phyloP scores from a whole-genome alignment of 2,329 filamentous ascomycete genomes.

The Paracamarosporium sp. region DNA sequence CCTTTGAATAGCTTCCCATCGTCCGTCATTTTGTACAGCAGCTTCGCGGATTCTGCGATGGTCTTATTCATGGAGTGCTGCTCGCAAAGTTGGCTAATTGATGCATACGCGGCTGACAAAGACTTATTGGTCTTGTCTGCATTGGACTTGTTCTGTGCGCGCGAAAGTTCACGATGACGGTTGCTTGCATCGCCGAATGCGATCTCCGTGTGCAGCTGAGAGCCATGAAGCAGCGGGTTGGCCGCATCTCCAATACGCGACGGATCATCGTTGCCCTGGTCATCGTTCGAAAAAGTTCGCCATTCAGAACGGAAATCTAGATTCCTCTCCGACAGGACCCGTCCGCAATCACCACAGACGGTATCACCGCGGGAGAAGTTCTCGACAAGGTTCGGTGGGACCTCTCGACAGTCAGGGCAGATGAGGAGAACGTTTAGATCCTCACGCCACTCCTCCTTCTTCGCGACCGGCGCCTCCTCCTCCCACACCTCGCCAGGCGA shows the following conservation, averaged over 20 bases:
- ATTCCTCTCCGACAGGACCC: slow-evolving; percentile 88
- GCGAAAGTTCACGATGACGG: slow-evolving; percentile 76
- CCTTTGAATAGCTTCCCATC: slow-evolving; percentile 94
- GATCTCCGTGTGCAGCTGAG: slow-evolving; percentile 87
- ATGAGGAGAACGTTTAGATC: slow-evolving; percentile 86
- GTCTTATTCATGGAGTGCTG: slow-evolving; percentile 69
- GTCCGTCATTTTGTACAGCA: slow-evolving; percentile 93
- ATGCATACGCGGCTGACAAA: slow-evolving; percentile 81
- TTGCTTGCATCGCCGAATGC: slow-evolving; percentile 79
- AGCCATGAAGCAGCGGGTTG: slow-evolving; percentile 87
- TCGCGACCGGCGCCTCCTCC: slow-evolving; percentile 37
- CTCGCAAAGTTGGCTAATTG: slow-evolving; percentile 88
- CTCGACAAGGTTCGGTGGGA: slow-evolving; percentile 90
- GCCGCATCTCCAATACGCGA: slow-evolving; percentile 96
- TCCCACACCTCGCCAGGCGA: slow-evolving; percentile 55
- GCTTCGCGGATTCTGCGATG: slow-evolving; percentile 88
- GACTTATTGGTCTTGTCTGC: slow-evolving; percentile 84
- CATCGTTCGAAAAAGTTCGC: slow-evolving; percentile 98
- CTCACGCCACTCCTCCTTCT: slow-evolving; percentile 68
- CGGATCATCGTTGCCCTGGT: slow-evolving; percentile 94
- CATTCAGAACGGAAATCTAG: slow-evolving; percentile 97
- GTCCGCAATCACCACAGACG: slow-evolving; percentile 88
- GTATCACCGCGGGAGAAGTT: slow-evolving; percentile 93
- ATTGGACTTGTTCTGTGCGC: slow-evolving; percentile 81
- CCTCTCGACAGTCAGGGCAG: slow-evolving; percentile 88